phyloP scores from a whole-genome alignment of 495 filamentous ascomycete species.

The Aspergillus biplanus region DNA sequence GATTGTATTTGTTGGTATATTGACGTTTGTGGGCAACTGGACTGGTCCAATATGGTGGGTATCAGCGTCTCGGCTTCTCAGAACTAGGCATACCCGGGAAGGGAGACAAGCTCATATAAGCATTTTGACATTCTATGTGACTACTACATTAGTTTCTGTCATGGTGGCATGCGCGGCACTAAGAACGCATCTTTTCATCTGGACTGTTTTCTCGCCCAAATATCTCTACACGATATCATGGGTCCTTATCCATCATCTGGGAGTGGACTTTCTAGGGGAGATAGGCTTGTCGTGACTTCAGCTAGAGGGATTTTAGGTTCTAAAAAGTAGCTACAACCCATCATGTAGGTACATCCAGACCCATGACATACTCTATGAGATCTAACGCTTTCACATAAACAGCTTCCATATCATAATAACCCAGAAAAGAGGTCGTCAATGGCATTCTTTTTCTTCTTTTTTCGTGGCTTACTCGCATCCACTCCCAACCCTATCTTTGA shows the following conservation, averaged over 20 bases:
- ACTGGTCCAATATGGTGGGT: conserved; percentile 88
- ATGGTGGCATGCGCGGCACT: conserved; percentile 87
- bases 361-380: neutral
- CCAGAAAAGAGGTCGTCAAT: conserved; percentile 67
- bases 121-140: conserved; percentile 67
- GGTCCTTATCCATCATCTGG: conserved; percentile 78
- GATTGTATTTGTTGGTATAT: conserved; percentile 66
- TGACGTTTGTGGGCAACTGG: conserved; percentile 92
- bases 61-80: conserved; percentile 59
- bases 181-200: conserved; percentile 93
- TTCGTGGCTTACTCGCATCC: conserved; percentile 32
- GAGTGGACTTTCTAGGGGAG: conserved; percentile 57
- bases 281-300: conserved; percentile 21
- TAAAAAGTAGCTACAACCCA: too few species aligned
- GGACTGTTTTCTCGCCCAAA: conserved; percentile 98
- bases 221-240: conserved; percentile 91
- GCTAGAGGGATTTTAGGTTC: neutral
- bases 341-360: neutral
- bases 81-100: conserved; percentile 34
- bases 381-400: neutral
- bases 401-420: conserved; percentile 40
- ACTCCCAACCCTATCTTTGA: conserved; percentile 12
- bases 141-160: conserved; percentile 64
- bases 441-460: conserved; percentile 56
- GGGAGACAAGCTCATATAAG: conserved; percentile 51